phyloP scores from a whole-genome alignment of 164 flowering plant species.

The Kalanchoe fedtschenkoi region DNA sequence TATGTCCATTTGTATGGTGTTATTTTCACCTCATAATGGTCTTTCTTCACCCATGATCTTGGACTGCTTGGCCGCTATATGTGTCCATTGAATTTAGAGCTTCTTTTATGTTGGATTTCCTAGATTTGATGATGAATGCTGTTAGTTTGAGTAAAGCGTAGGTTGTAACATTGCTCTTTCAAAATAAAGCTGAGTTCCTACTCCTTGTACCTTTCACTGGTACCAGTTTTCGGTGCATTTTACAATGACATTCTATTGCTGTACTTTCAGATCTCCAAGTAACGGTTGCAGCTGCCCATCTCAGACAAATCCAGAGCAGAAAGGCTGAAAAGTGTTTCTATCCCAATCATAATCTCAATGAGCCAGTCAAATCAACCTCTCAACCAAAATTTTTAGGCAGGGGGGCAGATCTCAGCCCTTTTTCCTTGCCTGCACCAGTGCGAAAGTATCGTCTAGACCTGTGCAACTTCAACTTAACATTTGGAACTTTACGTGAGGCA shows the following conservation, averaged over 20 bases:
- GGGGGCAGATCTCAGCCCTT: constrained; percentile 8
- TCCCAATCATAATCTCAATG: no score
- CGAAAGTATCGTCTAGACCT: constrained; percentile 27
- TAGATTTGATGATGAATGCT: not conserved
- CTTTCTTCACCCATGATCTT: no score
- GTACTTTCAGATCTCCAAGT: no score
- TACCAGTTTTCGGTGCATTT: no score
- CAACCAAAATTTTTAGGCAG: constrained; percentile 22
- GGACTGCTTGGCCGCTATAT: no score
- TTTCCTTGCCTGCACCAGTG: not conserved
- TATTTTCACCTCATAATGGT: no score
- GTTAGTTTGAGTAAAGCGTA: no score
- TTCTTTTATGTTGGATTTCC: not conserved
- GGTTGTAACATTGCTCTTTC: not conserved
- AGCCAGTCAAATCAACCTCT: not conserved
- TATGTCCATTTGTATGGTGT: no score
- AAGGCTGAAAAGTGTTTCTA: not conserved
- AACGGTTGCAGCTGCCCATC: no score
- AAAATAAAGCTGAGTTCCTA: not conserved
- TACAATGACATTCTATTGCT: not conserved
- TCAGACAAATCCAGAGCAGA: not conserved
- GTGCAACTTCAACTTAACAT: constrained; percentile 36
- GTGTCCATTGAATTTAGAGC: not conserved
- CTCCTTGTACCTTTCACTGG: not conserved
- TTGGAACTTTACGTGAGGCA: constrained; percentile 48